phyloP scores from a whole-genome alignment of 2,329 filamentous ascomycete genomes.

The Aspergillus transmontanensis region DNA sequence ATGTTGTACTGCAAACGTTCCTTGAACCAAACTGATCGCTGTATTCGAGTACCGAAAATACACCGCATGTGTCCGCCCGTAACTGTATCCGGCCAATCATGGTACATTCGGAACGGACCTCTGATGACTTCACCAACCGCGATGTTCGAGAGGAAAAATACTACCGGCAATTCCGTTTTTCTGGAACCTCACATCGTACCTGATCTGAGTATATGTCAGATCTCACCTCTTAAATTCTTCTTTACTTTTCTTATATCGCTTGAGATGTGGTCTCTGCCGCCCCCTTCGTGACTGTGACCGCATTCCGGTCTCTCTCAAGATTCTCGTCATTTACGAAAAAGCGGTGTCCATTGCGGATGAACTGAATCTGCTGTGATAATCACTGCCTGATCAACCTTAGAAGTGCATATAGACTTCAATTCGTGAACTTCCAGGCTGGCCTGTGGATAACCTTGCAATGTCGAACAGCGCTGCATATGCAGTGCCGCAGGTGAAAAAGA shows the following conservation, averaged over 20 bases:
- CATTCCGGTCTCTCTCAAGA: constrained; percentile 11
- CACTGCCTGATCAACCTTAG: background rate
- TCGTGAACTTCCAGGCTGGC: constrained; percentile 7
- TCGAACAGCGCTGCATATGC: constrained; percentile 33
- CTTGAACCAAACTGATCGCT: background rate
- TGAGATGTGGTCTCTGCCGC: constrained; percentile 12
- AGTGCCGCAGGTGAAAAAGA: constrained; percentile 33
- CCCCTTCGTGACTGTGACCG: constrained; percentile 11
- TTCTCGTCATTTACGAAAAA: background rate
- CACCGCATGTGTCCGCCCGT: background rate
- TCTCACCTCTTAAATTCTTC: background rate
- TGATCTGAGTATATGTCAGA: background rate
- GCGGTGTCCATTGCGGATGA: constrained; percentile 7
- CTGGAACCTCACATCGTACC: background rate
- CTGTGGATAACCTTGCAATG: constrained; percentile 24
- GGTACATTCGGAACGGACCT: constrained; percentile 2
- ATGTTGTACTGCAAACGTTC: background rate
- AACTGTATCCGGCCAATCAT: constrained; percentile 15
- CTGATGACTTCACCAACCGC: constrained; percentile 25
- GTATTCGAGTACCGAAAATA: background rate
- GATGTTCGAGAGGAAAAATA: constrained; percentile 13
- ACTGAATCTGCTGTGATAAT: background rate
- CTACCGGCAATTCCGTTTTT: background rate
- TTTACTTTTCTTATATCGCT: background rate
- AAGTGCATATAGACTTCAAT: background rate